Evolutionary conservation across 257 asterid species (phyloP), one percentile per base, ranked within the genome.

Genomic region (Nicotiana noctiflora): DNA sequence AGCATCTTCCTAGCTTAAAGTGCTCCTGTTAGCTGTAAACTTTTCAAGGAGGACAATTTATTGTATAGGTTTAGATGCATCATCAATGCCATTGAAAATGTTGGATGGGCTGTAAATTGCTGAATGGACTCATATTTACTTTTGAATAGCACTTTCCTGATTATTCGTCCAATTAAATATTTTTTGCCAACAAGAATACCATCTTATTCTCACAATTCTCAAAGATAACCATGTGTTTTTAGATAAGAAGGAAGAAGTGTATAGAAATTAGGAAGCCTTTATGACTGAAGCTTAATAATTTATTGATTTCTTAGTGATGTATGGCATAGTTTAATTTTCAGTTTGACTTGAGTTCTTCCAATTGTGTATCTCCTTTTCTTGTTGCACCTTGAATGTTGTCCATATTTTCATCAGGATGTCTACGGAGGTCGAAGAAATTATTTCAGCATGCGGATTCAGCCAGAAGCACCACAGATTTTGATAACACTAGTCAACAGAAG

Each of bases 351-450:
- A 49, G 79, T 59, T 79, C 77, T 57, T 31, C 53, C 23, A 8
- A 74, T 2, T 7, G 61, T 23, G 61, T 49, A 46, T 74, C 40
- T 74, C 77, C n/a, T 29, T 27, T 51, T 23, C n/a, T 29, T 2
- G 4, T 46, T 64, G 18, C 29, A 64, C 75, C 52, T 83, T 52
- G 62, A 76, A 23, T 79, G 76, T 44, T 65, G 52, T 82, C 37
- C 61, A 76, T 68, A 57, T 65, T 52, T 80, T 74, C 59, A 17
- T 27, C 81, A 91, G 93, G 91, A 80, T 84, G 51, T 80, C 74
- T 90, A 52, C 76, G 85, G 88, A 82, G 85, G 84, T 79, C 81
- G 80, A 82, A 80, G 79, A 82, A 76, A 27, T 57, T 34, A 51
- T 31, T 72, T 53, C 27, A 12, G 78, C 77, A 18, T 74, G 37